Evolutionary conservation across 345 rosid genomes (phyloP).

Genomic region (Boechera stricta): DNA sequence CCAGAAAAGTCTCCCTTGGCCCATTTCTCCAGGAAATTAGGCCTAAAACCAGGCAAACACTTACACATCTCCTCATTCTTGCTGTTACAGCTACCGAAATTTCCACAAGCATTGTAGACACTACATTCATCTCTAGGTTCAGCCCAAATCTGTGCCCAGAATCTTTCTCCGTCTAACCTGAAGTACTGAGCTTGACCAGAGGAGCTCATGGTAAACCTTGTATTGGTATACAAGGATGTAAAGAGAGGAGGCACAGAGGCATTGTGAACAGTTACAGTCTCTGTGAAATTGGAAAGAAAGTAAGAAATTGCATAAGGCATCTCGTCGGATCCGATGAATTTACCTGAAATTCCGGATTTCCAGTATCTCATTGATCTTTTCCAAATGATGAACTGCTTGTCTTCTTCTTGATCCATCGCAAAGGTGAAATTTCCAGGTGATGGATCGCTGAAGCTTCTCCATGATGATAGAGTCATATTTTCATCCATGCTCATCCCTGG

Average conservation of each 20-base stretch:
- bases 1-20: constrained; percentile 43
- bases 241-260: constrained; percentile 55
- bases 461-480: constrained; percentile 52
- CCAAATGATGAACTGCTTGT: constrained; percentile 48
- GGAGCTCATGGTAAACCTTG: constrained; percentile 49
- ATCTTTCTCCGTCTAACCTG: constrained; percentile 38
- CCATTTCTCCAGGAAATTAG: constrained; percentile 51
- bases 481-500: constrained; percentile 63
- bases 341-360: constrained; percentile 54
- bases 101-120: constrained; percentile 55
- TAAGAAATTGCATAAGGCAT: constrained; percentile 49
- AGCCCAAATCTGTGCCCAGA: constrained; percentile 50
- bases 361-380: constrained; percentile 51
- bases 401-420: constrained; percentile 49
- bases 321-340: constrained; percentile 44
- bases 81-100: constrained; percentile 56
- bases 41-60: constrained; percentile 58
- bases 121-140: constrained; percentile 57
- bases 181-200: constrained; percentile 51
- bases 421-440: constrained; percentile 64
- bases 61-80: constrained; percentile 49
- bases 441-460: constrained; percentile 62
- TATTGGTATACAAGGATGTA: constrained; percentile 47
- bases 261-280: constrained; percentile 40
- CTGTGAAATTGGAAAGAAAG: constrained; percentile 56